Base-by-base conservation (phyloP, 192 early-diverging fungal genomes). In the Phlyctochytrium arcticum region DNA sequence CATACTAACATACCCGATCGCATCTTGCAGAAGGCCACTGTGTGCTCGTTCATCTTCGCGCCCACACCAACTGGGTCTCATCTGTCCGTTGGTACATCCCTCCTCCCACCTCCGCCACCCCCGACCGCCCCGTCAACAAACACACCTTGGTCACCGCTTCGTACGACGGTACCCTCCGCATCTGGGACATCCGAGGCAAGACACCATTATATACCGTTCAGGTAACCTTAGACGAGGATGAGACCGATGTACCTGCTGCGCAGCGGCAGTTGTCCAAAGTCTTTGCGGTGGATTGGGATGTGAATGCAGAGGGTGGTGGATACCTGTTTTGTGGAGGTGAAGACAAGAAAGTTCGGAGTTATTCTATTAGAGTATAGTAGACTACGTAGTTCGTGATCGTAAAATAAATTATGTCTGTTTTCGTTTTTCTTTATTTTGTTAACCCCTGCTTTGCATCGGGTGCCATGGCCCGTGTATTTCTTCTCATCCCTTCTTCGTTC, bases 131-230 rank as follows among this genome's bases (percentile, higher is more conserved):
- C n/a, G n/a, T n/a, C n/a, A 89, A 83, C 29, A 74, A 79, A 32
- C 90, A 85, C 71, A 83, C 86, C 62, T 72, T 98, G 39, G 90
- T 85, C 7, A 87, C 84, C 56, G 90, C 86, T 30, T 94, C 92
- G 30, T 92, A 95, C 66, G 96, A 98, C 73, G 77, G 84, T 36
- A 80, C 89, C 5, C 71, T 96, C 56, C 89, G 89, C 68, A 84
- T 98, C 24, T 98, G 95, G 95, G 96, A 98, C 73, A 88, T 97
- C 24, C 87, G 96, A 58, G 90, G 88, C 71, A 88, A 86, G 58
- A 88, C 85, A 32, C 84, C 92, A 31, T 68, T 95, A 63, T 94
- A 95, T 72, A 88, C 89, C 4, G 68, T 96, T 35, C 56, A 60
- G 21, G n/a, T n/a, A n/a, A n/a, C n/a, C n/a, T n/a, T n/a, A n/a